Percentiles rank a stretch among this genome's conserved stretches.
phyloP scores from a whole-genome alignment of 345 rosid genomes.

The Bruguiera gymnorhiza region DNA sequence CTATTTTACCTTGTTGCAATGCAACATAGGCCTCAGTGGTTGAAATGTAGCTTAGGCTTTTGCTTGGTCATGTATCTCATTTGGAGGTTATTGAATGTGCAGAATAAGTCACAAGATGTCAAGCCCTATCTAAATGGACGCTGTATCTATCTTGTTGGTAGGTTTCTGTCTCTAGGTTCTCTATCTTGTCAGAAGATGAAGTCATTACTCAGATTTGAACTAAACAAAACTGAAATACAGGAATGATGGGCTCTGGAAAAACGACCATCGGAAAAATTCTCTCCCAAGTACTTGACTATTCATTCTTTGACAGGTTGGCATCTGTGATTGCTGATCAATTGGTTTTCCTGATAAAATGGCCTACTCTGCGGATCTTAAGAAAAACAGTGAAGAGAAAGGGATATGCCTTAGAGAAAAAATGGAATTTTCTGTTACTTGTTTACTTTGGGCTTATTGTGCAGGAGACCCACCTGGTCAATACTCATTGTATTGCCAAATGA shows the following conservation, averaged over 20 bases:
- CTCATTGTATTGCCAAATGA: too few relatives aligned
- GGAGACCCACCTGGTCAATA: too few relatives aligned
- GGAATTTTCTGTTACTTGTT: neutral
- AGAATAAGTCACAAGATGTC: conserved; percentile 75
- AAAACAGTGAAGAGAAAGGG: conserved; percentile 1
- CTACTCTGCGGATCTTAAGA: neutral
- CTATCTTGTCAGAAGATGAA: conserved; percentile 4
- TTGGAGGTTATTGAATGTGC: conserved; percentile 35
- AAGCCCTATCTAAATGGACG: conserved; percentile 70
- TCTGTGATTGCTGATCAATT: neutral
- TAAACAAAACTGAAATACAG: conserved; percentile 33
- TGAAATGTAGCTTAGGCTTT: neutral
- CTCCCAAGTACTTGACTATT: conserved; percentile 63
- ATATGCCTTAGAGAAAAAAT: neutral
- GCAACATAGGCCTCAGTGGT: conserved; percentile 1
- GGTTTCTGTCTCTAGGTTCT: conserved; percentile 36
- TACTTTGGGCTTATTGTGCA: neutral
- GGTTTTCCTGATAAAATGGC: conserved; percentile 2
- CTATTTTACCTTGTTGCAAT: neutral
- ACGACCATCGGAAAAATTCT: conserved; percentile 86
- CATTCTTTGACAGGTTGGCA: conserved; percentile 79
- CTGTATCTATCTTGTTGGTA: conserved; percentile 89
- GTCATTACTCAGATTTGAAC: conserved; percentile 11
- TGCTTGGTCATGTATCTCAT: conserved; percentile 27
- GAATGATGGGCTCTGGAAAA: conserved; percentile 99